Evolutionary conservation across 495 filamentous ascomycete species (phyloP).

Genomic region (Tuber aestivum): DNA sequence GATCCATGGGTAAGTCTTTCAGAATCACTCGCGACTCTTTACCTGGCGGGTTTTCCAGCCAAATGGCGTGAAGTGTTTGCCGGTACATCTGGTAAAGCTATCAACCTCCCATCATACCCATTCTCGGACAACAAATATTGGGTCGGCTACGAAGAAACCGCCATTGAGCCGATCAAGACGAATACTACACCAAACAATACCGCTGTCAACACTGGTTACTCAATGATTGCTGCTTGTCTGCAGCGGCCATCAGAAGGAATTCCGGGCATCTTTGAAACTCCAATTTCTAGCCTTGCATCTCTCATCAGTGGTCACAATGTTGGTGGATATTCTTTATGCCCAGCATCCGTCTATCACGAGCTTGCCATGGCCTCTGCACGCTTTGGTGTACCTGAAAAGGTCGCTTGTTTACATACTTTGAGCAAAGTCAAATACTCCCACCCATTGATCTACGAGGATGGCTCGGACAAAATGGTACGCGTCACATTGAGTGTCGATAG

Average conservation of each 20-base stretch:
- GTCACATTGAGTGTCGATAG: conserved; percentile 26
- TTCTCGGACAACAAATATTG: conserved; percentile 81
- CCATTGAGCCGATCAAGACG: conserved; percentile 27
- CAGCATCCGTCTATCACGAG: conserved; percentile 41
- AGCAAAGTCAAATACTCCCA: conserved; percentile 28
- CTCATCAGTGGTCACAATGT: conserved; percentile 56
- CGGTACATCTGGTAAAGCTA: conserved; percentile 59
- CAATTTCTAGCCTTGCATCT: conserved; percentile 48
- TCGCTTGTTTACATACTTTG: conserved; percentile 20
- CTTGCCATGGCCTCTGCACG: conserved; percentile 27
- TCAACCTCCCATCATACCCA: conserved; percentile 66
- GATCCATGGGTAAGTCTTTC: conserved; percentile 62
- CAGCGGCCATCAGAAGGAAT: conserved; percentile 42
- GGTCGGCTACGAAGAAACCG: conserved; percentile 61
- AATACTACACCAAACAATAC: conserved; percentile 41
- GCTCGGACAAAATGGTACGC: conserved; percentile 20
- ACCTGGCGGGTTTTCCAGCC: conserved; percentile 60
- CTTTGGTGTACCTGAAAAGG: conserved; percentile 19
- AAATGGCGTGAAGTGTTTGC: conserved; percentile 75
- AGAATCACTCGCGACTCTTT: conserved; percentile 55
- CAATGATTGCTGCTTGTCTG: conserved; percentile 46
- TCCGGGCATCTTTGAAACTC: conserved; percentile 49
- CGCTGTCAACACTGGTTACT: conserved; percentile 20
- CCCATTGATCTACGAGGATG: conserved; percentile 27
- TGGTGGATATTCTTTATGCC: conserved; percentile 54